These are phyloP conservation scores for Termitomyces sp. DNA, from an alignment of 768 basidiomycete species.

Conservation along the genomic window DNA sequence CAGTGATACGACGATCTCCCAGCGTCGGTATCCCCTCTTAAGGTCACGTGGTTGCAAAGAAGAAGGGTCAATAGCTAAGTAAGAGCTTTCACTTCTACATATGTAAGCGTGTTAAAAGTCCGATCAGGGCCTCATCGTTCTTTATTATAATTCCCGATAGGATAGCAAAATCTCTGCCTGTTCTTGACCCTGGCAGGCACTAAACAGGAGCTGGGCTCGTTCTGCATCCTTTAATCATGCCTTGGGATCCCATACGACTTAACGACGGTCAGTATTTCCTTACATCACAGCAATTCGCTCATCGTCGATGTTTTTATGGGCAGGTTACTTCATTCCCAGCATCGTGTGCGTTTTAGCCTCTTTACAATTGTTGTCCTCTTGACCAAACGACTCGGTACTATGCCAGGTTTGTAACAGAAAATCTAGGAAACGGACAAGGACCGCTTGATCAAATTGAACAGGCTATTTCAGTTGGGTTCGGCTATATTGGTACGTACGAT, in stretches of 20 bases:
- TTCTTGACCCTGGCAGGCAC: too few species aligned
- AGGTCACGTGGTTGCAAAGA: too few species aligned
- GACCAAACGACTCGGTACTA: conserved; percentile 5
- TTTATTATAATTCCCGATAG: too few species aligned
- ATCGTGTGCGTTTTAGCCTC: conserved; percentile 20
- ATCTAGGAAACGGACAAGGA: conserved; percentile 48
- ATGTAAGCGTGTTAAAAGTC: too few species aligned
- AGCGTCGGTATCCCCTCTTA: too few species aligned
- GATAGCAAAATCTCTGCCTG: too few species aligned
- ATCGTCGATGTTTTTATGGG: neutral
- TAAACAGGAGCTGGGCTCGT: neutral
- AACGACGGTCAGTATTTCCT: conserved; percentile 42
- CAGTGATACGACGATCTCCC: too few species aligned
- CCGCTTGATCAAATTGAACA: conserved; percentile 52
- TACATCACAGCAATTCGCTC: neutral
- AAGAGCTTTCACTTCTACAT: too few species aligned
- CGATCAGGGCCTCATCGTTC: too few species aligned
- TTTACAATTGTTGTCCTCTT: neutral
- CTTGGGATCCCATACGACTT: conserved; percentile 53
- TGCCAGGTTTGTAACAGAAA: conserved; percentile 60
- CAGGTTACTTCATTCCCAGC: conserved; percentile 43
- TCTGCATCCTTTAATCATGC: conserved; percentile 29
- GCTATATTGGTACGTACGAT: conserved; percentile 46
- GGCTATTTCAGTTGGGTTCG: conserved; percentile 55
- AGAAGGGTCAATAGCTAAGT: too few species aligned